phyloP scores from a whole-genome alignment of 2,329 filamentous ascomycete genomes.

The Nemania sp. region DNA sequence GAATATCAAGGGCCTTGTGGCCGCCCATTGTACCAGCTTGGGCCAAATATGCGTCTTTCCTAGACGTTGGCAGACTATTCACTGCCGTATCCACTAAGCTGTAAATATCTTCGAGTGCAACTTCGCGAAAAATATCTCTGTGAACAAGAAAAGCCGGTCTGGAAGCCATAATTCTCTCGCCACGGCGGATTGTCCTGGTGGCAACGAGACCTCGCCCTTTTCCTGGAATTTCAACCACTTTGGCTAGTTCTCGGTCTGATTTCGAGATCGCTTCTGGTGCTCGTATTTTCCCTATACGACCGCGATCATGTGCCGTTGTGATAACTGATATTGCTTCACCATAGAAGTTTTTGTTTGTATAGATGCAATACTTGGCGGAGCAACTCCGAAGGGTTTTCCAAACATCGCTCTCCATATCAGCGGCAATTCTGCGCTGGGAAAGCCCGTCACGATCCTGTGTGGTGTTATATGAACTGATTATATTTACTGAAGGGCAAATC shows the following conservation, averaged over 20 bases:
- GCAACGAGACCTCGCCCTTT: constrained; percentile 33
- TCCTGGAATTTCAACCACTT: constrained; percentile 21
- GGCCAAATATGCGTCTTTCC: constrained; percentile 26
- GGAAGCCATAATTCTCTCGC: constrained; percentile 31
- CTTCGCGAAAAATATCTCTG: constrained; percentile 27
- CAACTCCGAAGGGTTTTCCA: constrained; percentile 20
- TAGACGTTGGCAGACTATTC: constrained; percentile 21
- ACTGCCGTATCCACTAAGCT: constrained; percentile 31
- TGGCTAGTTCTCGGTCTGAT: constrained; percentile 9
- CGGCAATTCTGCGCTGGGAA: neutral
- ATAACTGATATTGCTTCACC: constrained; percentile 25
- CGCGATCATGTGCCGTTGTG: constrained; percentile 24
- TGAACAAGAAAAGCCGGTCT: constrained; percentile 33
- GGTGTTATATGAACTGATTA: neutral
- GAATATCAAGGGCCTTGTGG: constrained; percentile 31
- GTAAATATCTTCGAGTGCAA: constrained; percentile 24
- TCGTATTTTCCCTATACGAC: constrained; percentile 14
- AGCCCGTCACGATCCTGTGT: neutral
- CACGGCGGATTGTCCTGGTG: constrained; percentile 26
- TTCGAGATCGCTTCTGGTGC: neutral
- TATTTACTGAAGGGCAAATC: neutral
- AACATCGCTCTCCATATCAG: neutral
- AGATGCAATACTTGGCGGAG: constrained; percentile 28
- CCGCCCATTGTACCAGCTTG: constrained; percentile 32
- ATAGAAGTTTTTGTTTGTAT: constrained; percentile 19